Evolutionary conservation across 2,329 filamentous ascomycete genomes (phyloP).

Genomic region (Colletotrichum tabaci): DNA sequence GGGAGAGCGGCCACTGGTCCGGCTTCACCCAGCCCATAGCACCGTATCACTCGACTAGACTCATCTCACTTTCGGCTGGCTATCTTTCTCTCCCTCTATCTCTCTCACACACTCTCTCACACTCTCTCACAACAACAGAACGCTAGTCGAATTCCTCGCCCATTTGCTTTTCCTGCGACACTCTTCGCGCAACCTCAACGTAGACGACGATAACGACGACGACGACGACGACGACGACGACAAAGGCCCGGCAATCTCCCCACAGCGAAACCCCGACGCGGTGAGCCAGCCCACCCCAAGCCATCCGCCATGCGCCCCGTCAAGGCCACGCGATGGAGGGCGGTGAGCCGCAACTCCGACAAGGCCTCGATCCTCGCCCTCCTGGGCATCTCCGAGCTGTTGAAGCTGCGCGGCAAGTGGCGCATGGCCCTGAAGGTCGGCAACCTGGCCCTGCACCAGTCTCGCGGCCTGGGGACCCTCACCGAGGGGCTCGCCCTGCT

Average conservation of each 20-base stretch:
- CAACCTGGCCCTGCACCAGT: constrained; percentile 29
- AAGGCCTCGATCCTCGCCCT: constrained; percentile 39
- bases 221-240: constrained; percentile 7
- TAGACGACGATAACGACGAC: neutral
- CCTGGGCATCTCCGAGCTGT: constrained; percentile 37
- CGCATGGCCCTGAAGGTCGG: constrained; percentile 30
- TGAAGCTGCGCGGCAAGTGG: constrained; percentile 43
- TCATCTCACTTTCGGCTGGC: constrained; percentile 21
- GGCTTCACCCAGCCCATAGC: constrained; percentile 4
- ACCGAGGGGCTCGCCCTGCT: constrained; percentile 41
- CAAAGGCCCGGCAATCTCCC: constrained; percentile 19
- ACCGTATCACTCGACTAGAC: constrained; percentile 26
- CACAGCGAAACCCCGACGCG: constrained; percentile 29
- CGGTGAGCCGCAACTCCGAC: constrained; percentile 41
- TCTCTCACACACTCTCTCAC: neutral
- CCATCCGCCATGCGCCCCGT: constrained; percentile 40
- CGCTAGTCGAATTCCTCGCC: constrained; percentile 21
- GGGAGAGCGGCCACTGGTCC: constrained; percentile 19
- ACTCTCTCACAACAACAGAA: no score
- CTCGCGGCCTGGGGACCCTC: constrained; percentile 33
- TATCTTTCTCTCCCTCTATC: neutral
- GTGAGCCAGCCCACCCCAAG: constrained; percentile 36
- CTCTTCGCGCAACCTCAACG: neutral
- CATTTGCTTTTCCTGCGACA: neutral
- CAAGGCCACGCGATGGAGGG: constrained; percentile 40